phyloP scores from a whole-genome alignment of 495 filamentous ascomycete species.

The Neurospora sp. region DNA sequence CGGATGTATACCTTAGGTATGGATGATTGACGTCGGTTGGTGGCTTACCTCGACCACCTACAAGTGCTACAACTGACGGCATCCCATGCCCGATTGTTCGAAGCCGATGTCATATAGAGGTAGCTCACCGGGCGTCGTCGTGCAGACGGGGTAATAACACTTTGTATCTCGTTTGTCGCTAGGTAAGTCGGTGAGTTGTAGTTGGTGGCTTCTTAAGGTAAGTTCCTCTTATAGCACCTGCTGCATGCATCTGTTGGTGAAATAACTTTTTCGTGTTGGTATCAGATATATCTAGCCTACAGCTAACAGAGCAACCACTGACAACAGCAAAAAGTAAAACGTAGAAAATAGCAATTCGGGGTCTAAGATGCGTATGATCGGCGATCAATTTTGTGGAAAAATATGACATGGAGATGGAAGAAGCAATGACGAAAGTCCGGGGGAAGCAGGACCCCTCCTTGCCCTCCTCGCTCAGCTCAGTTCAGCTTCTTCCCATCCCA shows the following conservation, averaged over 20 bases:
- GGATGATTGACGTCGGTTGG: background rate
- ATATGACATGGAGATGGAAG: background rate
- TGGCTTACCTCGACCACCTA: background rate
- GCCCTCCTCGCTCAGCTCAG: background rate
- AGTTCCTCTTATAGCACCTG: background rate
- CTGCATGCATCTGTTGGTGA: background rate
- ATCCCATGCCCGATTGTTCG: background rate
- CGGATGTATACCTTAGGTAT: background rate
- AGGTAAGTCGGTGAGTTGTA: background rate
- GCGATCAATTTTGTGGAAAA: background rate
- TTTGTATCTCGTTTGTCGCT: background rate
- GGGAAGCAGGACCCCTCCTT: background rate
- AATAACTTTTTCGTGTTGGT: background rate
- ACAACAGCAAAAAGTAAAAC: background rate
- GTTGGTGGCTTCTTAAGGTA: background rate
- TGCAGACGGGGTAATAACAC: background rate
- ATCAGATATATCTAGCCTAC: background rate
- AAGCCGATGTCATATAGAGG: background rate
- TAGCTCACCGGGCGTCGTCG: background rate
- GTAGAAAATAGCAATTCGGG: background rate
- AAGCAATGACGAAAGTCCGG: background rate
- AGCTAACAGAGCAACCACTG: background rate
- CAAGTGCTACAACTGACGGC: background rate
- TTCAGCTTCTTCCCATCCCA: background rate
- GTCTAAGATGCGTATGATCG: background rate